Evolutionary conservation across 441 rosid species (phyloP).

Genomic region (Dalechampia spathulata): DNA sequence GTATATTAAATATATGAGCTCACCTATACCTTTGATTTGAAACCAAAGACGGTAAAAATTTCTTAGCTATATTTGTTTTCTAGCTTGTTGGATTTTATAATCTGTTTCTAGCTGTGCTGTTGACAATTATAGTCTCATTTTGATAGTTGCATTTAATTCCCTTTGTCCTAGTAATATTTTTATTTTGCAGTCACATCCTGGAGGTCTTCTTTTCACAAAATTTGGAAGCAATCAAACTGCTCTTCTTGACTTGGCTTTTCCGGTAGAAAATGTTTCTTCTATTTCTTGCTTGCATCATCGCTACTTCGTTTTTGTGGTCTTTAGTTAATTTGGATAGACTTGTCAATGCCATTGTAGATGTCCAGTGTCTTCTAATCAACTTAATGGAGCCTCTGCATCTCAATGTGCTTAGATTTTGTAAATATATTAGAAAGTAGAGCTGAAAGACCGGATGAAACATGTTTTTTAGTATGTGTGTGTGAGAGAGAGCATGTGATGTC

Average conservation of each 20-base stretch:
- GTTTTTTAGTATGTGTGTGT: not conserved
- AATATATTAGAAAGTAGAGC: not conserved
- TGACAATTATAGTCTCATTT: slow-evolving; percentile 7
- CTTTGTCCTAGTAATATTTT: slow-evolving; percentile 1
- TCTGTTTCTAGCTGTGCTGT: slow-evolving; percentile 6
- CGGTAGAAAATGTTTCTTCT: slow-evolving; percentile 33
- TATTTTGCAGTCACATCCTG: slow-evolving; percentile 73
- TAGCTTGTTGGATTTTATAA: too few relatives aligned
- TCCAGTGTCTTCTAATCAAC: not conserved
- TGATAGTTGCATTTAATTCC: slow-evolving; percentile 6
- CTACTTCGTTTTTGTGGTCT: too few relatives aligned
- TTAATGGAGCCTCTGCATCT: not conserved
- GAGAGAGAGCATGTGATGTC: too few relatives aligned
- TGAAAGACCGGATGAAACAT: not conserved
- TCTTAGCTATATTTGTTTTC: too few relatives aligned
- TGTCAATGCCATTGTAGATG: too few relatives aligned
- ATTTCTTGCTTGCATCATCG: not conserved
- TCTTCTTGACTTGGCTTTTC: slow-evolving; percentile 83
- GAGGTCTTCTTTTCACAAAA: slow-evolving; percentile 75
- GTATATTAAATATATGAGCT: too few relatives aligned
- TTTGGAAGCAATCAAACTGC: slow-evolving; percentile 80
- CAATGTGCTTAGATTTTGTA: not conserved
- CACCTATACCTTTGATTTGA: too few relatives aligned
- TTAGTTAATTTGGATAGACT: too few relatives aligned
- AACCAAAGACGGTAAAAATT: not conserved